phyloP scores from a whole-genome alignment of 2,329 filamentous ascomycete genomes.

The Fusarium agapanthi region DNA sequence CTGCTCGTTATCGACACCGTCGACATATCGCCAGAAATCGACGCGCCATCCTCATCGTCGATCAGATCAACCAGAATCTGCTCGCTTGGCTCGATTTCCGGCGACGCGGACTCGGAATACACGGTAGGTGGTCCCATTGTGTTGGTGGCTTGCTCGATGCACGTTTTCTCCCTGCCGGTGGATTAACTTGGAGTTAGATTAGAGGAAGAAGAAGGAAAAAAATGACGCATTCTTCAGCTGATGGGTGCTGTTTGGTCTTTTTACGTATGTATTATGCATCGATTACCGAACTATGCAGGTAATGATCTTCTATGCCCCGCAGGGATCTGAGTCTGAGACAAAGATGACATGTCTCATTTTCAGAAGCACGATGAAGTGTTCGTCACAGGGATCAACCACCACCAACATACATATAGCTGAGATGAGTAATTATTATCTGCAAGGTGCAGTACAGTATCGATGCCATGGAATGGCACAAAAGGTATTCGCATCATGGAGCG shows the following conservation, averaged over 20 bases:
- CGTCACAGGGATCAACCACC: background rate
- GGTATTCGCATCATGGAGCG: background rate
- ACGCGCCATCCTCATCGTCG: constrained; percentile 1
- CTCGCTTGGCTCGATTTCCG: background rate
- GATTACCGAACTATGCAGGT: background rate
- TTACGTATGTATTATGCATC: background rate
- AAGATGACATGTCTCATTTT: background rate
- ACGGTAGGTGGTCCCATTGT: background rate
- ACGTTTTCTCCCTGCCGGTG: background rate
- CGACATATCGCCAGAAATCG: background rate
- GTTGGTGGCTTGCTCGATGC: background rate
- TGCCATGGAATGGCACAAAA: background rate
- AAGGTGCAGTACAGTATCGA: background rate
- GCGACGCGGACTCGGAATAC: background rate
- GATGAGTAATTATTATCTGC: background rate
- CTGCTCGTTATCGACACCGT: constrained; percentile 27
- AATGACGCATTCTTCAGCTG: background rate
- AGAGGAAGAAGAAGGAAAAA: background rate
- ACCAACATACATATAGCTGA: background rate
- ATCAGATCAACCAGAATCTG: background rate
- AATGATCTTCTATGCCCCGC: background rate
- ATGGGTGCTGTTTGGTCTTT: background rate
- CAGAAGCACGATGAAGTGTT: background rate
- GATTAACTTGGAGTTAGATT: background rate
- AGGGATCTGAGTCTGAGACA: background rate